Percentiles rank a stretch among this genome's conserved stretches.
phyloP scores from a whole-genome alignment of 2,329 filamentous ascomycete genomes.

The Paraconiothyrium brasiliense region DNA sequence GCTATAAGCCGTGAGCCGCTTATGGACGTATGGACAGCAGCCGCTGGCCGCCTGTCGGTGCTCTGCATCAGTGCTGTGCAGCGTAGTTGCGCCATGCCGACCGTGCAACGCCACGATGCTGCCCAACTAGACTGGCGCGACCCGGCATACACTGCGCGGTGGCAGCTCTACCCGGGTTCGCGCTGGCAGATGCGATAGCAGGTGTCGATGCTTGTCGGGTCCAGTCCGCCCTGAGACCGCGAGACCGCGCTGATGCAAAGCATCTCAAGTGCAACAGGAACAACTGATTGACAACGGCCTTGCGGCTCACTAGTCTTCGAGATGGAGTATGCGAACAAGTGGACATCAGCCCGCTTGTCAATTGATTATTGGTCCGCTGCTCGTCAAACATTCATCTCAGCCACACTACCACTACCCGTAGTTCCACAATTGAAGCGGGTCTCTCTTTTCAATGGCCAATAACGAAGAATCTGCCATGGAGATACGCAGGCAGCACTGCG shows the following conservation, averaged over 20 bases:
- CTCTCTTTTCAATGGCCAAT: not conserved
- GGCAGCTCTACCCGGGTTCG: not conserved
- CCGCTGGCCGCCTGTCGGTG: not conserved
- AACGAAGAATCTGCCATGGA: not conserved
- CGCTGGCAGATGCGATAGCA: not conserved
- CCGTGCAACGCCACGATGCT: slow-evolving; percentile 1
- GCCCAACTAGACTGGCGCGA: not conserved
- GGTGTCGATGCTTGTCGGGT: not conserved
- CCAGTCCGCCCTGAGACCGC: not conserved
- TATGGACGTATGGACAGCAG: not conserved
- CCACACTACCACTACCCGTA: too few relatives aligned
- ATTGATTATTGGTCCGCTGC: too few relatives aligned
- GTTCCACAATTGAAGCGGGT: not conserved
- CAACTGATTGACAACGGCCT: not conserved
- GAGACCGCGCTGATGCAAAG: not conserved
- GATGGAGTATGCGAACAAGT: not conserved
- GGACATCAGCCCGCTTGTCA: not conserved
- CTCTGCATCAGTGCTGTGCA: not conserved
- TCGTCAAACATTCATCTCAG: too few relatives aligned
- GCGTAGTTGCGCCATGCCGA: not conserved
- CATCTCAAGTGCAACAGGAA: not conserved
- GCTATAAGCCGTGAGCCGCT: not conserved
- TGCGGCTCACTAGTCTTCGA: not conserved
- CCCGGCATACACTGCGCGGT: not conserved
- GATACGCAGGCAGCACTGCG: not conserved